These are phyloP conservation scores for Pleurostoma richardsiae DNA, from an alignment of 2,329 filamentous ascomycete genomes.

Conservation along the genomic window DNA sequence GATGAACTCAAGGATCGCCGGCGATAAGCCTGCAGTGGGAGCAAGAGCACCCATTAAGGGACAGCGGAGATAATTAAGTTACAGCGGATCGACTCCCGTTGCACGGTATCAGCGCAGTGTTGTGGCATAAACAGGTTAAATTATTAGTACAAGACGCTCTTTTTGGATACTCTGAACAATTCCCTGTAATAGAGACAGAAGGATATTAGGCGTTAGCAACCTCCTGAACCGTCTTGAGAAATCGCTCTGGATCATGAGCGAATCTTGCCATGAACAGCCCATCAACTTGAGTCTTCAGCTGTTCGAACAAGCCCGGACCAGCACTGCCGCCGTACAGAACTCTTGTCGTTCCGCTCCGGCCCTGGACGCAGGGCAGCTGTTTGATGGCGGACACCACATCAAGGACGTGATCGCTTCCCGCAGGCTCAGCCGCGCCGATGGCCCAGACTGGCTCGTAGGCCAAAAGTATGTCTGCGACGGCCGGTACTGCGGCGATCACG, in stretches of 20 bases:
- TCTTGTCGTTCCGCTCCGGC: conserved; percentile 53
- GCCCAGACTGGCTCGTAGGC: conserved; percentile 90
- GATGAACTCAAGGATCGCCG: too few relatives aligned
- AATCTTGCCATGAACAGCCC: conserved; percentile 79
- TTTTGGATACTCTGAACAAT: too few relatives aligned
- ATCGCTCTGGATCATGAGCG: conserved; percentile 68
- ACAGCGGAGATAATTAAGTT: too few relatives aligned
- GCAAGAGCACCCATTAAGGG: too few relatives aligned
- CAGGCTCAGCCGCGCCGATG: conserved; percentile 70
- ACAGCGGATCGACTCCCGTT: too few relatives aligned
- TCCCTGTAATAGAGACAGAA: too few relatives aligned
- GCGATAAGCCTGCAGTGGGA: too few relatives aligned
- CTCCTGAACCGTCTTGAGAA: conserved; percentile 68
- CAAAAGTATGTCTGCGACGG: conserved; percentile 64
- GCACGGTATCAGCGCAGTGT: too few relatives aligned
- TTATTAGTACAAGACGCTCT: too few relatives aligned
- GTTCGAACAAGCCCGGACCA: conserved; percentile 69
- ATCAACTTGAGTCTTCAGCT: conserved; percentile 65
- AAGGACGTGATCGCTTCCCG: conserved; percentile 66
- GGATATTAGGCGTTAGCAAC: conserved; percentile 44
- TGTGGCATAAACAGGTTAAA: too few relatives aligned
- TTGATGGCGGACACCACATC: conserved; percentile 63
- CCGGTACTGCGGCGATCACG: conserved; percentile 56
- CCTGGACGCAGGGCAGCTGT: conserved; percentile 41
- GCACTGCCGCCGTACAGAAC: conserved; percentile 82